phyloP scores from a whole-genome alignment of 2,329 filamentous ascomycete genomes.

The Tolypocladium album region DNA sequence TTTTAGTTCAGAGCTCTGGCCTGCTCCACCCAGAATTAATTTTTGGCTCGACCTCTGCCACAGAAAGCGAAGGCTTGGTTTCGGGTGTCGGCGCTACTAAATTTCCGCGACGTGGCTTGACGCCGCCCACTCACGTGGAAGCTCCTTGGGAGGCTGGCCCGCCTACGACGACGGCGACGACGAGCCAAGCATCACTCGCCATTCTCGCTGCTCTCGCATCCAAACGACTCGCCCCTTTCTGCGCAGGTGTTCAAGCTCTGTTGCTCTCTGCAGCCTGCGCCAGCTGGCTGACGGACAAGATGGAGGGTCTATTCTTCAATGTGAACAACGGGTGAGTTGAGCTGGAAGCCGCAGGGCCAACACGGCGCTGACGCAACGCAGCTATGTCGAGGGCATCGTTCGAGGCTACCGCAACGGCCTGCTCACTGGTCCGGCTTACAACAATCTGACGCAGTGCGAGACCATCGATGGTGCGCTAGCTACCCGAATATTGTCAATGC shows the following conservation, averaged over 20 bases:
- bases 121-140: conserved; percentile 10
- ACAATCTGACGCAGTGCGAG: conserved; percentile 94
- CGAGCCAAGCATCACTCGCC: background rate
- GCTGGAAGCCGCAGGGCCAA: conserved; percentile 4
- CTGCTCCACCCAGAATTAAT: conserved; percentile 27
- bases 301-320: conserved; percentile 94
- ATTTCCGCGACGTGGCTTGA: conserved; percentile 10
- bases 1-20: conserved; percentile 26
- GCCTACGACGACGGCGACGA: background rate
- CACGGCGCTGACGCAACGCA: conserved; percentile 27
- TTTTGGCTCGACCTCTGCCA: conserved; percentile 22
- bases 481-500: background rate
- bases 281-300: conserved; percentile 21
- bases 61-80: conserved; percentile 11
- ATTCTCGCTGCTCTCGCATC: background rate
- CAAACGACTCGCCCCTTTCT: background rate
- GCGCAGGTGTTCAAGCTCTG: background rate
- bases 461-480: conserved; percentile 68
- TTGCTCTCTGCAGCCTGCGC: background rate
- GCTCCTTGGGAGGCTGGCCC: background rate
- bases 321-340: conserved; percentile 72
- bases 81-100: conserved; percentile 11
- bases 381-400: conserved; percentile 95
- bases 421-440: conserved; percentile 82
- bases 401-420: conserved; percentile 93